These are phyloP conservation scores for Thelonectria blattea DNA, from an alignment of 2,329 filamentous ascomycete species.

Conservation along the genomic window DNA sequence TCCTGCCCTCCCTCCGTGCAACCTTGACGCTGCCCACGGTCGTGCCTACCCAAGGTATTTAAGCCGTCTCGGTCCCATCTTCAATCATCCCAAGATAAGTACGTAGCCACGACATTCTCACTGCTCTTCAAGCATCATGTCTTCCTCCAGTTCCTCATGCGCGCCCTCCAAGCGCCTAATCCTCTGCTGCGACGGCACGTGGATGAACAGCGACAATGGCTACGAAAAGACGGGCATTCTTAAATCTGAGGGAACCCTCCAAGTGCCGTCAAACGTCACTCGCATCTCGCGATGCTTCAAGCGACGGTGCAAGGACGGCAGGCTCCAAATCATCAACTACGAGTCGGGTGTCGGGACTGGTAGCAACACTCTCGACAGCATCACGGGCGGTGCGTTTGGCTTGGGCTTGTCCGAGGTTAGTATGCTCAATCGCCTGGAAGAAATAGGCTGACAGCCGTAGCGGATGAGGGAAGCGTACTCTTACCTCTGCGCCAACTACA, in stretches of 20 bases:
- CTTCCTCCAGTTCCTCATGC: not conserved
- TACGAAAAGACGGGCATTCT: conserved; percentile 49
- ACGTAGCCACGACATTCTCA: not conserved
- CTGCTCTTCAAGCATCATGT: not conserved
- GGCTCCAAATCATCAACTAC: conserved; percentile 65
- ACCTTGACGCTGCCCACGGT: not conserved
- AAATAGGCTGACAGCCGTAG: conserved; percentile 40
- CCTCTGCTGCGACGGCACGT: conserved; percentile 60
- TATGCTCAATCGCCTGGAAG: not conserved
- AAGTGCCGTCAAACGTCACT: conserved; percentile 65
- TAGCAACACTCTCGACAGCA: conserved; percentile 53
- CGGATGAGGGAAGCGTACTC: conserved; percentile 66
- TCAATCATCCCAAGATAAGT: not conserved
- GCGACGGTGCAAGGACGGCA: conserved; percentile 56
- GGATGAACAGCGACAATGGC: conserved; percentile 60
- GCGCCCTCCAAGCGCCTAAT: conserved; percentile 53
- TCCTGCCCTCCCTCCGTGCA: too few species aligned
- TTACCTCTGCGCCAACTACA: conserved; percentile 67
- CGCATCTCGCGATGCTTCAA: conserved; percentile 64
- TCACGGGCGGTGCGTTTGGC: conserved; percentile 63
- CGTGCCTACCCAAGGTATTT: not conserved
- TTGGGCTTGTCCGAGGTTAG: conserved; percentile 59
- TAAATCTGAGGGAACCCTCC: conserved; percentile 48
- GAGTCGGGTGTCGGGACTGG: conserved; percentile 66
- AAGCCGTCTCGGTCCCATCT: not conserved